Evolutionary conservation across 805 yeast genomes (phyloP).

Genomic region (Myxozyma udenii): DNA sequence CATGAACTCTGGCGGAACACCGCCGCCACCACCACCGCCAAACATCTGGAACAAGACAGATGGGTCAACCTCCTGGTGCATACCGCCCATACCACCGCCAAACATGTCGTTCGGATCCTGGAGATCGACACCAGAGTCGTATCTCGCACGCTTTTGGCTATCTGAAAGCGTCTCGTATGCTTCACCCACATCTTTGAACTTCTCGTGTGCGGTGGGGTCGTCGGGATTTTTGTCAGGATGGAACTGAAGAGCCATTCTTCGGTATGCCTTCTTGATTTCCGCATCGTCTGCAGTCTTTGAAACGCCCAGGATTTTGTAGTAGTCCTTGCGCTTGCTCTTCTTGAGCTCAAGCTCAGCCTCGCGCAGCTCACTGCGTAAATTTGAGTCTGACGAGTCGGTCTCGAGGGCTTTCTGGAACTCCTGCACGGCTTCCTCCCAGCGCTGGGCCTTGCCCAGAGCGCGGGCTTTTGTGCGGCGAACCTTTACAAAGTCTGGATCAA

Average conservation of each 20-base stretch:
- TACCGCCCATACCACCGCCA: constrained; percentile 47
- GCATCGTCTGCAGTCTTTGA: constrained; percentile 48
- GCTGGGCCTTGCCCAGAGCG: constrained; percentile 41
- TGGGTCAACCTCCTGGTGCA: constrained; percentile 46
- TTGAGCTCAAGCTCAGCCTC: constrained; percentile 45
- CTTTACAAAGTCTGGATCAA: constrained; percentile 69
- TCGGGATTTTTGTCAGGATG: constrained; percentile 87
- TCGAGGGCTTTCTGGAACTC: constrained; percentile 42
- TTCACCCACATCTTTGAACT: constrained; percentile 84
- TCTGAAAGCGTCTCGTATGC: constrained; percentile 88
- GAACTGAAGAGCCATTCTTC: constrained; percentile 66
- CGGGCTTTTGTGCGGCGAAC: constrained; percentile 47
- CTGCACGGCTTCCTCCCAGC: constrained; percentile 41
- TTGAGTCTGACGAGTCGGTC: constrained; percentile 39
- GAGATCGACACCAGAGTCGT: constrained; percentile 84
- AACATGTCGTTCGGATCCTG: constrained; percentile 56
- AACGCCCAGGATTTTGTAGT: constrained; percentile 63
- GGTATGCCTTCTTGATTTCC: constrained; percentile 73
- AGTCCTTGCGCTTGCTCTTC: constrained; percentile 46
- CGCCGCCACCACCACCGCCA: constrained; percentile 35
- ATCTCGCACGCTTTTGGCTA: constrained; percentile 79
- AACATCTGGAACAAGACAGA: constrained; percentile 42
- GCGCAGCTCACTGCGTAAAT: constrained; percentile 40
- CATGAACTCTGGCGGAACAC: constrained; percentile 20
- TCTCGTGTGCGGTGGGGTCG: constrained; percentile 84